phyloP scores from a whole-genome alignment of 1,139 yeast species.

The Protomyces gravidus region DNA sequence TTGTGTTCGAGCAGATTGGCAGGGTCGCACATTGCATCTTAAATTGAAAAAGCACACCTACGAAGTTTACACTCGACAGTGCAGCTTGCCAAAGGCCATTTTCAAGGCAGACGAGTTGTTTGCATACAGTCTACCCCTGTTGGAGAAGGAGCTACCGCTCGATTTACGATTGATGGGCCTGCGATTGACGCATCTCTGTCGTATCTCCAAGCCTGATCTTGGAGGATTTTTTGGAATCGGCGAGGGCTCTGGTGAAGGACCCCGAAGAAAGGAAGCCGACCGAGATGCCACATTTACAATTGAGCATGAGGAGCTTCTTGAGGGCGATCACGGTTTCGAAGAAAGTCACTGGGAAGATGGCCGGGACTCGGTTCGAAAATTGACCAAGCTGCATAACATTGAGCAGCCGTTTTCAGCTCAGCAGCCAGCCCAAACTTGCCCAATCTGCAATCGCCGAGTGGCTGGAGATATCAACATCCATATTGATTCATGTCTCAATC shows the following conservation, averaged over 20 bases:
- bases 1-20: slow-evolving; percentile 31
- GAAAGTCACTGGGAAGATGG: neutral
- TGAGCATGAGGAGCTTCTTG: slow-evolving; percentile 20
- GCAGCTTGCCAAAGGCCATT: slow-evolving; percentile 30
- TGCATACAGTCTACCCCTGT: slow-evolving; percentile 32
- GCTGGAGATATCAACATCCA: slow-evolving; percentile 2
- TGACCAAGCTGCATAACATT: slow-evolving; percentile 8
- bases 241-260: neutral
- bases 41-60: slow-evolving; percentile 35
- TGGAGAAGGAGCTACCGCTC: slow-evolving; percentile 34
- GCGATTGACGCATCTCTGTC: slow-evolving; percentile 26
- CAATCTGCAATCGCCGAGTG: slow-evolving; percentile 14
- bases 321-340: slow-evolving; percentile 10
- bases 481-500: slow-evolving; percentile 15
- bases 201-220: slow-evolving; percentile 10
- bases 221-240: slow-evolving; percentile 6
- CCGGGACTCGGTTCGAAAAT: slow-evolving; percentile 11
- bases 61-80: slow-evolving; percentile 34
- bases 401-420: neutral
- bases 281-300: slow-evolving; percentile 13
- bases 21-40: slow-evolving; percentile 35
- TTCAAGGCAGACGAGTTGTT: slow-evolving; percentile 34
- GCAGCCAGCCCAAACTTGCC: neutral
- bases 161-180: slow-evolving; percentile 35
- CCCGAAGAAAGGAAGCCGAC: neutral